Evolutionary conservation across 148 eudicot species (phyloP).

Genomic region (Amaranthus hypochondriacus): DNA sequence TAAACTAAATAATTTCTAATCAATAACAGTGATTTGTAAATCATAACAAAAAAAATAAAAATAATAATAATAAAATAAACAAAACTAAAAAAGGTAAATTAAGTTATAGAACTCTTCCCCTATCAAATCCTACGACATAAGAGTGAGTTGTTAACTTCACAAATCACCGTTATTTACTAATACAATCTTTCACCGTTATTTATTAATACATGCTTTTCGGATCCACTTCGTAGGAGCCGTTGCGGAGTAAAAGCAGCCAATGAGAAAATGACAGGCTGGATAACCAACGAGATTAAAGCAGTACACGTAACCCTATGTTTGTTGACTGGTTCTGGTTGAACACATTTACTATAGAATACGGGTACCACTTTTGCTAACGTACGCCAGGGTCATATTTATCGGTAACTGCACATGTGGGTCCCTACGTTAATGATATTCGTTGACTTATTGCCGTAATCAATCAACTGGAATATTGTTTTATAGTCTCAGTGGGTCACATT

Average conservation of each 20-base stretch:
- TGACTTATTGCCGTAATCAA: slow-evolving; percentile 10
- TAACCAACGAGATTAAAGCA: slow-evolving; percentile 12
- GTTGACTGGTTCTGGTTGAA: slow-evolving; percentile 11
- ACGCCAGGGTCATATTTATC: slow-evolving; percentile 5
- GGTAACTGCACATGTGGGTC: slow-evolving; percentile 15
- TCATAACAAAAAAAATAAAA: too few species aligned
- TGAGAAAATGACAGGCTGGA: slow-evolving; percentile 13
- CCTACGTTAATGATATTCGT: slow-evolving; percentile 14
- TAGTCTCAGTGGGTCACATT: not conserved
- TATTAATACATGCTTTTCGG: not conserved
- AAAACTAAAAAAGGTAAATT: too few species aligned
- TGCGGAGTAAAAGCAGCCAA: slow-evolving; percentile 18
- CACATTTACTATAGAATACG: not conserved
- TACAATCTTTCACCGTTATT: too few species aligned
- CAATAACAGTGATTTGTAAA: too few species aligned
- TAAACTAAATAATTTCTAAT: too few species aligned
- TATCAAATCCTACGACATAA: too few species aligned
- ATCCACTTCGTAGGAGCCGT: slow-evolving; percentile 17
- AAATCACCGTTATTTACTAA: too few species aligned
- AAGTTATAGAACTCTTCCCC: too few species aligned
- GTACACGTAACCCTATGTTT: slow-evolving; percentile 23
- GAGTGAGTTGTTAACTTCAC: too few species aligned
- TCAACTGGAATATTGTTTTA: not conserved
- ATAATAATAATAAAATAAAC: too few species aligned
- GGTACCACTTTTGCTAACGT: slow-evolving; percentile 6